Base-by-base conservation (phyloP, 164 flowering plant genomes). In the Umbellularia californica region DNA sequence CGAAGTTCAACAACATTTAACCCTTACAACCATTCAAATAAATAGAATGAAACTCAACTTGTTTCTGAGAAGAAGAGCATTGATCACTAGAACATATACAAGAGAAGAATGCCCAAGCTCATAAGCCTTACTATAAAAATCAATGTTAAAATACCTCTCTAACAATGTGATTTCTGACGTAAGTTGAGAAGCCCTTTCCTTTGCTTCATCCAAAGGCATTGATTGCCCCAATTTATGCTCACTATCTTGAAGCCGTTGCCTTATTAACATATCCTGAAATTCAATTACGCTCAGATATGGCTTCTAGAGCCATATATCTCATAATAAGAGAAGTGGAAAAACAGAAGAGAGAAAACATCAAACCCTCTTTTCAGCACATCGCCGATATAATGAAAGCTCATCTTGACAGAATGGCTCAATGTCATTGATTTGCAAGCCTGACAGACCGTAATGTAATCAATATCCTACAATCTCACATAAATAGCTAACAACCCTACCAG, bases 391-490 rank as follows among this genome's bases (percentile, higher is more conserved):
- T 69, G 81, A 93, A 86, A 95, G 86, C 88, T 93, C 99, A 72
- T 92, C 98, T 82, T 95, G 99, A 79, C 98, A 93, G 75, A 95
- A 95, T 47, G 97, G 99, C 81, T 95, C 99, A 62, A 90, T 88
- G 62, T 93, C 95, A 80, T 93, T 90, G 79, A 95, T 81, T 80
- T 93, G 98, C 87, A 95, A 77, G 72, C 99, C 99, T 95, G 68
- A 20, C 80, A 51, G 17, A 77, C 4, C 70, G 27, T 55, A 12
- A 1, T 28, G 65, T 52, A 68, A 71, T 74, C 69, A 73, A 22
- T 58, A 15, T 65, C 24, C 30, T 66, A 27, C 15, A n/a, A 28
- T 74, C 15, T 75, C 50, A 30, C 24, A 69, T 47, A 12, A 28
- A 64, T 5, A 58, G 51, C 20, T 35, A 33, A 65, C 30, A 55